Conservation (phyloP, 768 basidiomycete species). For the Pholiota conissans region DNA sequence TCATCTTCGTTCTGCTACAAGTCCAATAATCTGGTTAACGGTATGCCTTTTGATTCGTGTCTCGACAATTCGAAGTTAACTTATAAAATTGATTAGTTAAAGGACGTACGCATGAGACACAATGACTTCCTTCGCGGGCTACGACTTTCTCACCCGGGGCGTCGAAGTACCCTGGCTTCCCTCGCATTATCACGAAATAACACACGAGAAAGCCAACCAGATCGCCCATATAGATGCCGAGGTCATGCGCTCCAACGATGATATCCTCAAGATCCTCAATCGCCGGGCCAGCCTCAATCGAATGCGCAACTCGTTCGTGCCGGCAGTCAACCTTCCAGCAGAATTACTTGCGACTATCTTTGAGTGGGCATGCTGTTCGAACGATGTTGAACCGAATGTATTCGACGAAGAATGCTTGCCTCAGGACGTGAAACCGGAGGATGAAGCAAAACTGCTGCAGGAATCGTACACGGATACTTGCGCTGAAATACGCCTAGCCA, state of each 20-base stretch:
- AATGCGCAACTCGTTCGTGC: slow-evolving; percentile 18
- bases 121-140: too few relatives aligned
- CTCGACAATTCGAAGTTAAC: too few relatives aligned
- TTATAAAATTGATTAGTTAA: too few relatives aligned
- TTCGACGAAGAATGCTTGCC: not conserved
- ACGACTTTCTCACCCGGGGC: too few relatives aligned
- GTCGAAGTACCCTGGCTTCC: too few relatives aligned
- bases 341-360: slow-evolving; percentile 19
- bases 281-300: slow-evolving; percentile 16
- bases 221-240: slow-evolving; percentile 16
- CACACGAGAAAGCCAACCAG: slow-evolving; percentile 1
- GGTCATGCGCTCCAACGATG: slow-evolving; percentile 16
- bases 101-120: too few relatives aligned
- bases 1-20: too few relatives aligned
- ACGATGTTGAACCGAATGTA: not conserved
- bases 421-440: not conserved
- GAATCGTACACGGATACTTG: too few relatives aligned
- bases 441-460: too few relatives aligned
- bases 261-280: slow-evolving; percentile 17
- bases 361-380: slow-evolving; percentile 15
- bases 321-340: slow-evolving; percentile 17
- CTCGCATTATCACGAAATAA: slow-evolving; percentile 21
- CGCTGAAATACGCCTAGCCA: slow-evolving; percentile 16
- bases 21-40: too few relatives aligned
- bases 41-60: too few relatives aligned